Evolutionary conservation across 106 monocot genomes (phyloP).

Genomic region (Xerophyta viscosa): DNA sequence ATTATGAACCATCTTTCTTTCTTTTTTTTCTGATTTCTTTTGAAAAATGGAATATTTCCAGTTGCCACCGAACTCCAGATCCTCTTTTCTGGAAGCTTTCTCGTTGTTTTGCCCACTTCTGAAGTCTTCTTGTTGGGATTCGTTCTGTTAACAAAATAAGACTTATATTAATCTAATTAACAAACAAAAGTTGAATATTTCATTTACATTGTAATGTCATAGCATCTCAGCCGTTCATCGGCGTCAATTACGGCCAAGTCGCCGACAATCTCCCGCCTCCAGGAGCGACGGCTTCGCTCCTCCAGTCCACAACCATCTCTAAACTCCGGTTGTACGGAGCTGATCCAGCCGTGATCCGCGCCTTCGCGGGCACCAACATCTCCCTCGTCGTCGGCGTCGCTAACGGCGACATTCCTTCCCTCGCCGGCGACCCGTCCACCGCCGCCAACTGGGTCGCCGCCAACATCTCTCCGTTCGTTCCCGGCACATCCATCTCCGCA

Average conservation of each 20-base stretch:
- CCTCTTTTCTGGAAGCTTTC: too few relatives aligned
- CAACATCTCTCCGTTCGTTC: constrained; percentile 12
- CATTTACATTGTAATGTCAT: neutral
- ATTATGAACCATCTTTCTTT: too few relatives aligned
- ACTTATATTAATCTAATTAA: neutral
- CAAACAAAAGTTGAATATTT: neutral
- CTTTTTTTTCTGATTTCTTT: too few relatives aligned
- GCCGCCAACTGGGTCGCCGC: constrained; percentile 15
- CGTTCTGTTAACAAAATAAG: neutral
- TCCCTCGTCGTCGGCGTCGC: constrained; percentile 14
- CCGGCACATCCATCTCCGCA: constrained; percentile 6
- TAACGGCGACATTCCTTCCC: constrained; percentile 18
- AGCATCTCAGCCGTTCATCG: constrained; percentile 14
- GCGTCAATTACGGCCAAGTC: constrained; percentile 20
- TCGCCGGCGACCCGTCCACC: constrained; percentile 7
- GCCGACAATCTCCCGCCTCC: constrained; percentile 14
- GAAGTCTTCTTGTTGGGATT: too few relatives aligned
- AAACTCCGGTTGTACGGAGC: constrained; percentile 23
- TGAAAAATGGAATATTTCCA: too few relatives aligned
- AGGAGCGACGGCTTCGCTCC: constrained; percentile 3
- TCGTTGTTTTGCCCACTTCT: too few relatives aligned
- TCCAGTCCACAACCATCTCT: constrained; percentile 14
- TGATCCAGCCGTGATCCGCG: constrained; percentile 12
- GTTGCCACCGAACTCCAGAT: too few relatives aligned
- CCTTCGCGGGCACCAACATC: constrained; percentile 13